A percentile compares a stretch with the other conserved stretches of the same genome.
Conservation (phyloP, 768 basidiomycete species). For the Leccinum boreale region DNA sequence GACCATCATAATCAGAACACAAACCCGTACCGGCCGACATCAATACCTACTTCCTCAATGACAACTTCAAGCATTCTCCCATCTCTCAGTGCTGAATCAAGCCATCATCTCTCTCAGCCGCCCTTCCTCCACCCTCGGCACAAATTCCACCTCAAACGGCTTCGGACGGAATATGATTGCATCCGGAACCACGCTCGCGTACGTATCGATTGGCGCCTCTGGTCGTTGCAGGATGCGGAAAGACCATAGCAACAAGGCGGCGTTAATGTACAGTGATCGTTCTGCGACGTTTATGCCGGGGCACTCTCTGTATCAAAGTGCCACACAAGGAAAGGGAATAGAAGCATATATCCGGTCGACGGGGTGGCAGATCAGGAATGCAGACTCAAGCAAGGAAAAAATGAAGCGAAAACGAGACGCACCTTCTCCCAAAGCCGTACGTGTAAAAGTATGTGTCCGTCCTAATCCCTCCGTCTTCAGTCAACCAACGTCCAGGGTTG, state of each 20-base stretch:
- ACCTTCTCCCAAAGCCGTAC: conserved; percentile 1
- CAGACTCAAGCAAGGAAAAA: neutral
- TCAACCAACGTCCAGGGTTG: conserved; percentile 2
- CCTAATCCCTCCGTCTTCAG: neutral
- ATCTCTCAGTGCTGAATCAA: neutral
- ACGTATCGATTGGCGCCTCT: conserved; percentile 49
- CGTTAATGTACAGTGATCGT: conserved; percentile 56
- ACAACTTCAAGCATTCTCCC: neutral
- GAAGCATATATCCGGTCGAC: neutral
- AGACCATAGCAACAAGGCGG: conserved; percentile 59
- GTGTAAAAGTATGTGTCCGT: conserved; percentile 2
- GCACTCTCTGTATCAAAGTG: conserved; percentile 43
- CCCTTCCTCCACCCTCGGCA: conserved; percentile 36
- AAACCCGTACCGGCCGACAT: neutral
- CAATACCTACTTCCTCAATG: neutral
- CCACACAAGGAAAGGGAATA: neutral
- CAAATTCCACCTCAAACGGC: conserved; percentile 56
- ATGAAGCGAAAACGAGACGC: neutral
- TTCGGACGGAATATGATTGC: conserved; percentile 53
- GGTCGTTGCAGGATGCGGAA: conserved; percentile 52
- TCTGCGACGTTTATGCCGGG: conserved; percentile 50
- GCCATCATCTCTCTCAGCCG: conserved; percentile 14
- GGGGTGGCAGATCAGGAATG: neutral
- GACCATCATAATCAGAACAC: neutral
- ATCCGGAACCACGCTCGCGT: conserved; percentile 47